These are phyloP conservation scores for Cajanus cajan DNA, from an alignment of 306 rosid genomes.

Conservation along the genomic window DNA sequence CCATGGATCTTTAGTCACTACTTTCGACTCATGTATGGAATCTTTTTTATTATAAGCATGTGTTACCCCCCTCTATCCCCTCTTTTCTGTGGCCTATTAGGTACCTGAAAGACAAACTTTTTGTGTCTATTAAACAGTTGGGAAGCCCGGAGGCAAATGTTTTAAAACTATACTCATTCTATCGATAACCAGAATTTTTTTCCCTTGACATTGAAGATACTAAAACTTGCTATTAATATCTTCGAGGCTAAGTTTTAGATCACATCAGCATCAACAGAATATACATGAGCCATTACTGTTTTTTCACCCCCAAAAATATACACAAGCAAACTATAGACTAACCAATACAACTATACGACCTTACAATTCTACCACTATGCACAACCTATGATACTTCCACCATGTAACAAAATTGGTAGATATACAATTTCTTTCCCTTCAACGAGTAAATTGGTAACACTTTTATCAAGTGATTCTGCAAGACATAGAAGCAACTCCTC, in stretches of 20 bases:
- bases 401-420: constrained; percentile 51
- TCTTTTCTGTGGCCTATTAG: no score
- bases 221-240: constrained; percentile 40
- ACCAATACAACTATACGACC: constrained; percentile 33
- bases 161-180: no score
- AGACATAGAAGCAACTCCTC: constrained; percentile 27
- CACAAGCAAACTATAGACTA: constrained; percentile 43
- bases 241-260: constrained; percentile 25
- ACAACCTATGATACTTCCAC: constrained; percentile 50
- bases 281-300: constrained; percentile 40
- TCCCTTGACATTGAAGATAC: constrained; percentile 29
- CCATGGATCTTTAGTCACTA: no score
- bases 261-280: constrained; percentile 38
- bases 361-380: constrained; percentile 56
- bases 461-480: constrained; percentile 3
- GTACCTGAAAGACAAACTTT: no score
- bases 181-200: background rate
- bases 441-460: constrained; percentile 16
- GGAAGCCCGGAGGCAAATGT: no score
- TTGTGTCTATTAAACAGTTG: no score
- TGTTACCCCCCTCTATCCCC: no score
- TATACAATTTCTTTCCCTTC: constrained; percentile 41
- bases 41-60: no score
- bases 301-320: constrained; percentile 31
- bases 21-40: no score